Evolutionary conservation across 331 rosid genomes (phyloP).

Genomic region (Malus hybrid): DNA sequence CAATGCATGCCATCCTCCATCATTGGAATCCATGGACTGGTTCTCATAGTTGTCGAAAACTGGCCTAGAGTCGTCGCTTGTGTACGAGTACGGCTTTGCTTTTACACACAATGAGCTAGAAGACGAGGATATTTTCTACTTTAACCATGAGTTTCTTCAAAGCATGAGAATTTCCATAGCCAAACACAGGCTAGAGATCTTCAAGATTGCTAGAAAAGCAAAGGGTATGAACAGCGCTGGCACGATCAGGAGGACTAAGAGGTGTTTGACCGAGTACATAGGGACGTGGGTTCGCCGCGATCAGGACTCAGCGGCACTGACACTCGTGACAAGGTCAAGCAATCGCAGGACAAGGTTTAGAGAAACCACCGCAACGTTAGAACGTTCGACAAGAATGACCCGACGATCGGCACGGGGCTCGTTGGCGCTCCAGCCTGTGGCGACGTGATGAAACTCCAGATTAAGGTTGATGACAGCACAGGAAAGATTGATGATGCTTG

Average conservation of each 20-base stretch:
- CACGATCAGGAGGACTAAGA: conserved; percentile 53
- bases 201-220: conserved; percentile 35
- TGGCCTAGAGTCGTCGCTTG: conserved; percentile 57
- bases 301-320: conserved; percentile 44
- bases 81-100: conserved; percentile 72
- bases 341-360: conserved; percentile 38
- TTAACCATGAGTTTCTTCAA: conserved; percentile 91
- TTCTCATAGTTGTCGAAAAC: conserved; percentile 85
- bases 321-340: conserved; percentile 53
- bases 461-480: conserved; percentile 69
- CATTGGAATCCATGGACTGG: conserved; percentile 65
- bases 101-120: conserved; percentile 81
- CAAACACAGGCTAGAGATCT: conserved; percentile 42
- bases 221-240: conserved; percentile 14
- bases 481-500: conserved; percentile 88
- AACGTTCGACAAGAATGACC: conserved; percentile 70
- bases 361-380: conserved; percentile 81
- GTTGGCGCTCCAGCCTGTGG: conserved; percentile 95
- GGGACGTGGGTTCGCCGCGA: conserved; percentile 27
- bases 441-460: conserved; percentile 94
- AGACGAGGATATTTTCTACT: conserved; percentile 61
- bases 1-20: neutral
- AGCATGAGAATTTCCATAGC: conserved; percentile 96
- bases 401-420: conserved; percentile 75
- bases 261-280: conserved; percentile 38